A percentile compares a stretch with the other conserved stretches of the same genome.
Evolutionary conservation across 139 green algal genomes (phyloP).

Genomic region (Chlamydomonas sphaeroides): DNA sequence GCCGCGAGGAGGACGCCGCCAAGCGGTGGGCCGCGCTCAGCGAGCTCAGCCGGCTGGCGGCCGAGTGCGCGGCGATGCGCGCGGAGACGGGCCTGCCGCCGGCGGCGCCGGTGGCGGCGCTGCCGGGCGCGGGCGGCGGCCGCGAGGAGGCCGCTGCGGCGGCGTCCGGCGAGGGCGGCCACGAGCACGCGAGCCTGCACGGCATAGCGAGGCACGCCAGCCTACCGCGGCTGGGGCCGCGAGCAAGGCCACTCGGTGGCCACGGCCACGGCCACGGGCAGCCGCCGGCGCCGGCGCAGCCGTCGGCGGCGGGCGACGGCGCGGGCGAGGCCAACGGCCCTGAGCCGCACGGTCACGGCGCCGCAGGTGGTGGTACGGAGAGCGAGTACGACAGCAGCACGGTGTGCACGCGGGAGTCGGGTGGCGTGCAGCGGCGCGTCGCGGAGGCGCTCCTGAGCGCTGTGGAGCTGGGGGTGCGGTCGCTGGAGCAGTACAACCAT

Average conservation of each 20-base stretch:
- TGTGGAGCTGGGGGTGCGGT: slow-evolving; percentile 28
- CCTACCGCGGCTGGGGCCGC: too few relatives aligned
- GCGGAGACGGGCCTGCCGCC: slow-evolving; percentile 14
- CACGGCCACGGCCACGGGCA: too few relatives aligned
- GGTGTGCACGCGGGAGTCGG: slow-evolving; percentile 25
- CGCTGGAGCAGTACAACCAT: slow-evolving; percentile 35
- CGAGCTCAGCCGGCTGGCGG: background rate
- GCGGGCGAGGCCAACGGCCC: background rate
- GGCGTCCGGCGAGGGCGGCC: too few relatives aligned
- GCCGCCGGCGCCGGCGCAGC: background rate
- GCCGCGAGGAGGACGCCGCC: slow-evolving; percentile 18
- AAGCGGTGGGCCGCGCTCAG: slow-evolving; percentile 19
- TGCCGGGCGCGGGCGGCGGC: too few relatives aligned
- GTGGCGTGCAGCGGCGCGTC: slow-evolving; percentile 26
- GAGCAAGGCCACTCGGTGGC: too few relatives aligned
- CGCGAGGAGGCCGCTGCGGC: too few relatives aligned
- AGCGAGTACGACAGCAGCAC: slow-evolving; percentile 10
- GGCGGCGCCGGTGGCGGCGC: background rate
- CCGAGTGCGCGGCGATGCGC: slow-evolving; percentile 4
- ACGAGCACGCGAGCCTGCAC: too few relatives aligned
- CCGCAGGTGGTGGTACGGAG: too few relatives aligned
- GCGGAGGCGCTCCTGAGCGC: slow-evolving; percentile 23
- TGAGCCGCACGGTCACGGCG: too few relatives aligned
- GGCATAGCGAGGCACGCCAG: too few relatives aligned
- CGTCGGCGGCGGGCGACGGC: too few relatives aligned